These are phyloP conservation scores for Carex kokanica DNA, from an alignment of 176 grass and related monocot genomes.

Conservation along the genomic window DNA sequence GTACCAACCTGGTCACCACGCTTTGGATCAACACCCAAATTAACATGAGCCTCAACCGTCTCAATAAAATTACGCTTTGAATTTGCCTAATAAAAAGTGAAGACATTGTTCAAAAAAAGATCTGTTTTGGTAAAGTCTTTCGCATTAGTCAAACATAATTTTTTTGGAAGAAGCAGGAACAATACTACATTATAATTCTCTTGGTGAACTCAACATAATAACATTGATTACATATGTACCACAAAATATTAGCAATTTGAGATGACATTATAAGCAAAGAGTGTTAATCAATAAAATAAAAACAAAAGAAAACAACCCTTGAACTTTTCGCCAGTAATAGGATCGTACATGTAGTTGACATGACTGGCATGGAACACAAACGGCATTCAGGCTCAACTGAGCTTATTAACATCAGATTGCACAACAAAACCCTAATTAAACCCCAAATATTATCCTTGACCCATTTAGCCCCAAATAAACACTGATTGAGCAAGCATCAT, in stretches of 20 bases:
- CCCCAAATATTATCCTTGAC: conserved; percentile 1
- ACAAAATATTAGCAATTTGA: neutral
- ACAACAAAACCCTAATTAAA: neutral
- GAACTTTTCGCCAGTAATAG: neutral
- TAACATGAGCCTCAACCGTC: conserved; percentile 96
- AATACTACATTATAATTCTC: neutral
- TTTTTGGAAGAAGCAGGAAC: neutral
- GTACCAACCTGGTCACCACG: conserved; percentile 74
- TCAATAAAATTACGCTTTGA: conserved; percentile 68
- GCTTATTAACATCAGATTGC: neutral
- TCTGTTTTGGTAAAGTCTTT: neutral
- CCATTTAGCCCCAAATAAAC: neutral
- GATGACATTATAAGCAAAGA: neutral
- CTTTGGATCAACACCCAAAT: conserved; percentile 92
- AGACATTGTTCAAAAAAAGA: neutral
- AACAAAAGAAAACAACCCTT: neutral
- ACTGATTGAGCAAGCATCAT: neutral
- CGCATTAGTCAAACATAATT: neutral
- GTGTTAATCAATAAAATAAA: neutral
- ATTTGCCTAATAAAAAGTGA: conserved; percentile 46
- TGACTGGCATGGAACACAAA: neutral
- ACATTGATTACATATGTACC: neutral
- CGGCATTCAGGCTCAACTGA: neutral
- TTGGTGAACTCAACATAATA: neutral
- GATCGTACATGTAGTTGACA: neutral